Evolutionary conservation across 192 early-diverging fungal genomes (phyloP).

Genomic region (Rhizophlyctis rosea): DNA sequence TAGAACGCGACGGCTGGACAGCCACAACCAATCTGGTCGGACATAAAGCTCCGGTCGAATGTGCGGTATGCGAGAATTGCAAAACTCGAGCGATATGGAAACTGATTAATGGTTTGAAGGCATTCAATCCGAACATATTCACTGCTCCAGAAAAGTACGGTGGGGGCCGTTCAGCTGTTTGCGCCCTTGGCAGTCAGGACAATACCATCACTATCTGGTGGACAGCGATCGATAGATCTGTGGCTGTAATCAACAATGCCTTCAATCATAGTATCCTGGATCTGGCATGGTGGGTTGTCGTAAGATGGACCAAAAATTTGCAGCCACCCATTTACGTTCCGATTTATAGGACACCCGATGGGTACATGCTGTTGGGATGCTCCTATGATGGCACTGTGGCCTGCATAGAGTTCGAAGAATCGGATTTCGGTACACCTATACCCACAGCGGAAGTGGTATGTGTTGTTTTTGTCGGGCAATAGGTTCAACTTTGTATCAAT

Average conservation of each 20-base stretch:
- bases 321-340: neutral
- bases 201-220: conserved; percentile 83
- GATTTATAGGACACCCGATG: conserved; percentile 64
- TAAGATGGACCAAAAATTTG: conserved; percentile 5
- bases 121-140: conserved; percentile 82
- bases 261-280: conserved; percentile 87
- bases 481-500: neutral
- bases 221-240: conserved; percentile 67
- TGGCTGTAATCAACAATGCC: conserved; percentile 66
- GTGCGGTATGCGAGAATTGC: conserved; percentile 59
- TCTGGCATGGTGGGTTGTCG: conserved; percentile 66
- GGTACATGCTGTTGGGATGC: conserved; percentile 72
- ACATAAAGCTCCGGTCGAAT: conserved; percentile 83
- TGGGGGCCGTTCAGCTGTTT: conserved; percentile 50
- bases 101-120: too few species aligned
- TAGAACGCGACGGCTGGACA: conserved; percentile 74
- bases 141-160: conserved; percentile 31
- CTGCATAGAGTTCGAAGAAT: conserved; percentile 64
- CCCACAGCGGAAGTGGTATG: conserved; percentile 62
- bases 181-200: conserved; percentile 90
- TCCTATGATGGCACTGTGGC: conserved; percentile 89
- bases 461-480: neutral
- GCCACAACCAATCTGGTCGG: conserved; percentile 82
- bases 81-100: too few species aligned
- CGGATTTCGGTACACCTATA: conserved; percentile 67